These are phyloP conservation scores for Ensete glaucum DNA, from an alignment of 176 grass and related monocot species.

Conservation along the genomic window DNA sequence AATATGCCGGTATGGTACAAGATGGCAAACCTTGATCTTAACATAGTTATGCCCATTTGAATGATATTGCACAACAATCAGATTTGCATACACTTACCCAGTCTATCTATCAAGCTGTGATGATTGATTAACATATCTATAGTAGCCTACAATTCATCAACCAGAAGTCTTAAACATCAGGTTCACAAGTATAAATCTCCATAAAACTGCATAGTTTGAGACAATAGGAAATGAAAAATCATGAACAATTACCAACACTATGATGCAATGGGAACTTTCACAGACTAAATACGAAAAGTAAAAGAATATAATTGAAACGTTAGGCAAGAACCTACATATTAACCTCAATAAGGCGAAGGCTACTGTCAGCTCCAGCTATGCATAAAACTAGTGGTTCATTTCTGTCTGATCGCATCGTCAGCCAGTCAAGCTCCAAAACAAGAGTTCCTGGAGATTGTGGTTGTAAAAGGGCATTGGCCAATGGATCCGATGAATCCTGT, in stretches of 20 bases:
- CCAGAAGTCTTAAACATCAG: not conserved
- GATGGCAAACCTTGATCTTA: not conserved
- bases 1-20: too few relatives aligned
- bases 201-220: not conserved
- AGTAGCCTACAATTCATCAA: not conserved
- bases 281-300: not conserved
- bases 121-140: not conserved
- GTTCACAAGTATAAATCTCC: not conserved
- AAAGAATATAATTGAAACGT: conserved; percentile 4
- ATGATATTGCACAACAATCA: not conserved
- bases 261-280: not conserved
- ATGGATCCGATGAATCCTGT: conserved; percentile 94
- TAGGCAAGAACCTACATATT: conserved; percentile 68
- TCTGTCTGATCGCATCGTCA: conserved; percentile 71
- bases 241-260: not conserved
- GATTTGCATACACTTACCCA: not conserved
- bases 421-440: conserved; percentile 98
- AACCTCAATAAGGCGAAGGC: conserved; percentile 93
- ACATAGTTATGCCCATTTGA: not conserved
- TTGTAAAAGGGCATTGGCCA: conserved; percentile 95
- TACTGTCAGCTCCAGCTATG: conserved; percentile 99
- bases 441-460: conserved; percentile 95
- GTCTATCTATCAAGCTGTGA: not conserved
- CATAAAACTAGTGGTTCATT: conserved; percentile 87
- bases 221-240: not conserved